phyloP scores from a whole-genome alignment of 176 grass and related monocot genomes.

The Hyparrhenia diplandra region DNA sequence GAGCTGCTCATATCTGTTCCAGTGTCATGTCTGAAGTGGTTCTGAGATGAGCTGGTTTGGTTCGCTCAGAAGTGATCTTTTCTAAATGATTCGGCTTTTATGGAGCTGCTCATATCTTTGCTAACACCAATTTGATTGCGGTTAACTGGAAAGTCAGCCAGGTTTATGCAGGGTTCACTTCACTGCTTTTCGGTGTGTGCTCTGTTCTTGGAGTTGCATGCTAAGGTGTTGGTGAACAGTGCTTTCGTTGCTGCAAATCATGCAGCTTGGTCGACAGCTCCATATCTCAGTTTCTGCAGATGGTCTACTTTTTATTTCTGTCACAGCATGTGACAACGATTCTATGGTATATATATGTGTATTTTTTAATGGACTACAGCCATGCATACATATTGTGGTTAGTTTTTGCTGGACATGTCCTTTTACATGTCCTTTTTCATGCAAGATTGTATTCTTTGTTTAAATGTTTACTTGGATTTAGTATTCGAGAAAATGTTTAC shows the following conservation, averaged over 20 bases:
- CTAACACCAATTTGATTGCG: not conserved
- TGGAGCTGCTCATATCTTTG: not conserved
- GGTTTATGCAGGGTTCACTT: not conserved
- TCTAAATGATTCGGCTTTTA: not conserved
- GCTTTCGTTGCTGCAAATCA: constrained; percentile 14
- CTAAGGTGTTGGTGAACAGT: not conserved
- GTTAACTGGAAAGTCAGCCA: not conserved
- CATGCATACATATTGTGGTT: not conserved
- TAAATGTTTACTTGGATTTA: not conserved
- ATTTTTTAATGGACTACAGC: not conserved
- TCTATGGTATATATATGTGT: not conserved
- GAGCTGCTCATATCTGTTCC: not conserved
- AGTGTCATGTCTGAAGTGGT: not conserved
- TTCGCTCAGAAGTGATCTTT: constrained; percentile 4
- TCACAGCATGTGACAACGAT: not conserved
- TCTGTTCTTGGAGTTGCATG: constrained; percentile 10
- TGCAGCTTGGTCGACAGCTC: not conserved
- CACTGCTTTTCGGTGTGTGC: constrained; percentile 14
- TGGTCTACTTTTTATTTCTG: constrained; percentile 21
- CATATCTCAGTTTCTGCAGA: constrained; percentile 1
- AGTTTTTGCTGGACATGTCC: too few relatives aligned
- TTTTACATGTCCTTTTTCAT: not conserved
- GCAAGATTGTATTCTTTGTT: not conserved
- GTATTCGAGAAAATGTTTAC: too few relatives aligned
- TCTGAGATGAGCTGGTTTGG: not conserved